Evolutionary conservation across 2,329 filamentous ascomycete species (phyloP).

Genomic region (Scolecobasidium constrictum): DNA sequence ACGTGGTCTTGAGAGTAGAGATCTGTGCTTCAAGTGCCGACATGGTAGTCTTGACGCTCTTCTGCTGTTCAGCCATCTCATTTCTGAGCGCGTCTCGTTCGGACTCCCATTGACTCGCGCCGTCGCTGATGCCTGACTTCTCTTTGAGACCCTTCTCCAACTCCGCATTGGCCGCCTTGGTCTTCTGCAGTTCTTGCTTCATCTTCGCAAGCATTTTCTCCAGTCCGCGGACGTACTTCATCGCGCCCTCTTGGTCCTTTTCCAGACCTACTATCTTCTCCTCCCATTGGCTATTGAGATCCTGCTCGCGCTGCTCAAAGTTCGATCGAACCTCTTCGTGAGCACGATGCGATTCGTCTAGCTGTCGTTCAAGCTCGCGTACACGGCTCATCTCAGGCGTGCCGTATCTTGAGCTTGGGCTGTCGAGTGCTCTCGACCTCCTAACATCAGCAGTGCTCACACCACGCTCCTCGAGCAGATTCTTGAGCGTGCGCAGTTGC

Average conservation of each 20-base stretch:
- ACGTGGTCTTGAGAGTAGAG: slow-evolving; percentile 54
- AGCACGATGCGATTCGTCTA: slow-evolving; percentile 63
- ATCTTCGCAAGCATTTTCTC: slow-evolving; percentile 99
- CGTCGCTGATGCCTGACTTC: slow-evolving; percentile 20
- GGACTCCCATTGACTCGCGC: slow-evolving; percentile 54
- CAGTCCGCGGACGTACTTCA: slow-evolving; percentile 95
- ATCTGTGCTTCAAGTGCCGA: slow-evolving; percentile 63
- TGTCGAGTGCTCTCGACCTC: slow-evolving; percentile 61
- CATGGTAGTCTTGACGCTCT: slow-evolving; percentile 55
- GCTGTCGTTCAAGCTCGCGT: slow-evolving; percentile 78
- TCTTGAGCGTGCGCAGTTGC: slow-evolving; percentile 87
- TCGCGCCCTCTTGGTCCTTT: slow-evolving; percentile 94
- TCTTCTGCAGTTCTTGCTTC: slow-evolving; percentile 90
- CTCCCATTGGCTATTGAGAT: slow-evolving; percentile 80
- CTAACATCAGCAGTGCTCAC: slow-evolving; percentile 55
- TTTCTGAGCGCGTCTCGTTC: slow-evolving; percentile 59
- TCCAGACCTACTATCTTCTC: slow-evolving; percentile 90
- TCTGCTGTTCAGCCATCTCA: slow-evolving; percentile 59
- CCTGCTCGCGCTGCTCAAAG: slow-evolving; percentile 70
- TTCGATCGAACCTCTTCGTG: slow-evolving; percentile 76
- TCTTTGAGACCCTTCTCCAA: slow-evolving; percentile 56
- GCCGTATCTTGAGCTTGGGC: slow-evolving; percentile 61
- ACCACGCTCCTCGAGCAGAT: slow-evolving; percentile 80
- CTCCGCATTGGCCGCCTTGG: slow-evolving; percentile 75
- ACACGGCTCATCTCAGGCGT: slow-evolving; percentile 71